These are phyloP conservation scores for Aspergillus heteromorphus DNA, from an alignment of 495 filamentous ascomycete species.

Conservation along the genomic window DNA sequence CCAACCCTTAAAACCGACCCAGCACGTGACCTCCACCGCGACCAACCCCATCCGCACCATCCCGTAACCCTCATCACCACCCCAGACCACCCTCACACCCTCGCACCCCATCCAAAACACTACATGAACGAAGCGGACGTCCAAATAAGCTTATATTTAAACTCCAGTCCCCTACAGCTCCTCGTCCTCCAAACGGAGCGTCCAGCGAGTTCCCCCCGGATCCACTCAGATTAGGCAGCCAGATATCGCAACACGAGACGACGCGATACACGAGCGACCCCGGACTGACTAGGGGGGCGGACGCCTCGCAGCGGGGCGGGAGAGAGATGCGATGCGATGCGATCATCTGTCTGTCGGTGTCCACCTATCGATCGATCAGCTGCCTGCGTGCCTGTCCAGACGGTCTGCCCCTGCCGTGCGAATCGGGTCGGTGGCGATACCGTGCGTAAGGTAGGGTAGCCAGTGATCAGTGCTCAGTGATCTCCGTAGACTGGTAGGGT, in stretches of 20 bases:
- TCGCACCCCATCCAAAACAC: not conserved
- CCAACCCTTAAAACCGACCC: not conserved
- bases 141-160: constrained; percentile 22
- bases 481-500: not conserved
- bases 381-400: not conserved
- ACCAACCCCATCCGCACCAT: not conserved
- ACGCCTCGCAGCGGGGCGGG: not conserved
- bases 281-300: too few relatives aligned
- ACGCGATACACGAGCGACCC: too few relatives aligned
- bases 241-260: not conserved
- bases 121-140: not conserved
- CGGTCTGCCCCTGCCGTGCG: not conserved
- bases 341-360: not conserved
- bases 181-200: constrained; percentile 3
- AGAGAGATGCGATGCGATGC: not conserved
- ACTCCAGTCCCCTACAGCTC: not conserved
- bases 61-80: not conserved
- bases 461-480: too few relatives aligned
- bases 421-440: not conserved
- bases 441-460: too few relatives aligned
- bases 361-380: not conserved
- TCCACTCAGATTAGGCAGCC: constrained; percentile 19
- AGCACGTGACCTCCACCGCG: not conserved
- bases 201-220: not conserved
- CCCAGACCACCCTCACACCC: not conserved